Base-by-base conservation (phyloP, 192 early-diverging fungal species). In the Linnemannia zychae region DNA sequence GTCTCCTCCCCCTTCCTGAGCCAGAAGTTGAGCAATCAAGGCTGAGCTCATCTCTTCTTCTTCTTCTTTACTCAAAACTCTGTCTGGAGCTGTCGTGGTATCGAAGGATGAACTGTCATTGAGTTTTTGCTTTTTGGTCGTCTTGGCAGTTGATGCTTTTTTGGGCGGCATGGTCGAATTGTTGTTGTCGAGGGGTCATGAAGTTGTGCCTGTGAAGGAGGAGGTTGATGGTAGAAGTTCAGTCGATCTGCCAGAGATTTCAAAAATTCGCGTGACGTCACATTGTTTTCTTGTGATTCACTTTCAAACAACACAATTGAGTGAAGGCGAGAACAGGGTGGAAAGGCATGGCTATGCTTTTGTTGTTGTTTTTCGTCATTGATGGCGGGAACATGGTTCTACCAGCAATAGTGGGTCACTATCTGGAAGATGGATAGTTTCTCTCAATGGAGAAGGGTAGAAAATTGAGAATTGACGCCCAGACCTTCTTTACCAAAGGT, bases 41-140 rank as follows among this genome's bases (percentile, higher is more conserved):
- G 95, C 95, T 48, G 92, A 93, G 82, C 94, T 95, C 90, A 95
- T 90, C 72, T 92, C 94, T 72, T 95, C 95, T 80, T 96, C 95
- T 80, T 96, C 91, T 70, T 94, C 92, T 31, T 94, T 91, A 11
- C 93, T 92, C 80, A 92, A 60, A 36, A 72, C 44, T 53, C 72
- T 76, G 47, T 72, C 63, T n/a, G n/a, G n/a, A n/a, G n/a, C n/a
- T 6, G 34, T 46, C 1, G 37, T 28, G 34, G 36, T 28, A 24
- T 52, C 47, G 4, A 48, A 16, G 15, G 65, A 48, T 52, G 67
- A 71, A 49, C 48, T 20, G 47, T 81, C 74, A 46, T 65, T 68
- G 33, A 76, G 36, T 37, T 79, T 85, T 24, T 71, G 73, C 48
- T 75, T 75, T 47, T 85, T 85, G 68, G 47, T 79, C 57, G 83